Evolutionary conservation across 2,329 filamentous ascomycete genomes (phyloP).

Genomic region (Myriosclerotinia duriaeana): DNA sequence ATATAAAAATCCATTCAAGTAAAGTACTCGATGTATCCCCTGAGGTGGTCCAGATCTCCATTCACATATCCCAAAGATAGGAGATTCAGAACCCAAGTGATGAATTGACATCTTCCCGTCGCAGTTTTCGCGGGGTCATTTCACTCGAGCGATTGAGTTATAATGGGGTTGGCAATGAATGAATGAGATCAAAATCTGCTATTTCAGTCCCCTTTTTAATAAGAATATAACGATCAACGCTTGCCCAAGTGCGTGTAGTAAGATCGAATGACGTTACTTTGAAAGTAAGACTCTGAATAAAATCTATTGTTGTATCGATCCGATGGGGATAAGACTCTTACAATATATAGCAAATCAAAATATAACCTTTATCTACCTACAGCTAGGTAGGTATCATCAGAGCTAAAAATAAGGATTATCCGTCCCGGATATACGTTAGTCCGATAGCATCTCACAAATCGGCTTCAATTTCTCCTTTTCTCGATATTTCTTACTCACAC

Average conservation of each 20-base stretch:
- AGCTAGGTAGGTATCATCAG: background rate
- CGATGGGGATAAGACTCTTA: background rate
- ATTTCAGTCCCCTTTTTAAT: background rate
- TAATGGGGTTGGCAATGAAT: background rate
- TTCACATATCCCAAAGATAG: background rate
- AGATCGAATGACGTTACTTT: background rate
- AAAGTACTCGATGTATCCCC: background rate
- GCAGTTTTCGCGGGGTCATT: background rate
- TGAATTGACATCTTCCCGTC: background rate
- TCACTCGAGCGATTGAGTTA: background rate
- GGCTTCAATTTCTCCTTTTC: background rate
- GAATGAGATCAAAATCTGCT: background rate
- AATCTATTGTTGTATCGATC: background rate
- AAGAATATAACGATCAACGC: background rate
- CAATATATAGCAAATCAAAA: too few relatives aligned
- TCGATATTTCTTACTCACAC: background rate
- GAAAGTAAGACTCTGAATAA: background rate
- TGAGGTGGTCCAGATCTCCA: background rate
- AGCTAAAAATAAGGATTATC: constrained; percentile 6
- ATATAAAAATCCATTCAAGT: background rate
- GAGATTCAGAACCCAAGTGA: background rate
- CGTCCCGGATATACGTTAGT: background rate
- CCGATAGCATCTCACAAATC: background rate
- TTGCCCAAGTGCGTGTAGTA: too few relatives aligned
- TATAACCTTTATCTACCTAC: too few relatives aligned